Percentiles rank a stretch among this genome's conserved stretches.
phyloP scores from a whole-genome alignment of 1,139 yeast species.

The Yueomyces sp. region DNA sequence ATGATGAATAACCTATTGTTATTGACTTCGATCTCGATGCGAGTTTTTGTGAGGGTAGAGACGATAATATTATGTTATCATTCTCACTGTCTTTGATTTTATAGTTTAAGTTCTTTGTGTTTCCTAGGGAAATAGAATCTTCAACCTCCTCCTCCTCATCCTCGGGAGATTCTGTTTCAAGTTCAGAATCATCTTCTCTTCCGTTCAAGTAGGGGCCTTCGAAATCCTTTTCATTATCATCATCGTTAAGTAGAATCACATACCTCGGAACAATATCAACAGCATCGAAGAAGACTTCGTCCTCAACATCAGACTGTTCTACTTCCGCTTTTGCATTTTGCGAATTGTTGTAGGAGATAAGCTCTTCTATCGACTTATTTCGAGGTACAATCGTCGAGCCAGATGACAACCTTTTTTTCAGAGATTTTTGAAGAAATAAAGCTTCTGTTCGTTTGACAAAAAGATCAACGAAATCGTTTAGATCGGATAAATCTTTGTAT shows the following conservation, averaged over 20 bases:
- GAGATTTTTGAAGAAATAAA: constrained; percentile 7
- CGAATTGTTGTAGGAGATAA: neutral
- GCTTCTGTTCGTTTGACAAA: constrained; percentile 6
- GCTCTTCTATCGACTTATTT: neutral
- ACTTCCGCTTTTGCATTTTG: constrained; percentile 1
- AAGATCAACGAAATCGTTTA: constrained; percentile 13
- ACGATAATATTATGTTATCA: too few relatives aligned
- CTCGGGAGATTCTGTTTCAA: too few relatives aligned
- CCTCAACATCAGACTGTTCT: constrained; percentile 14
- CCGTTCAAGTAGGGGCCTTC: too few relatives aligned
- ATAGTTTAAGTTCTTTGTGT: too few relatives aligned
- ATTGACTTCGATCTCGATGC: too few relatives aligned
- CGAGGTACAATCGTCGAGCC: constrained; percentile 5
- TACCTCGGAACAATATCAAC: constrained; percentile 17
- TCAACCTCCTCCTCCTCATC: too few relatives aligned
- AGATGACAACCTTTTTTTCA: constrained; percentile 9
- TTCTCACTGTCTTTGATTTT: too few relatives aligned
- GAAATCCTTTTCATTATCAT: constrained; percentile 5
- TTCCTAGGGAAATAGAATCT: too few relatives aligned
- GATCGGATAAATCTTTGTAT: constrained; percentile 13
- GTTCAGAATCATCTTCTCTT: too few relatives aligned
- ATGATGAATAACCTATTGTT: too few relatives aligned
- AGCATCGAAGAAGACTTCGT: constrained; percentile 24
- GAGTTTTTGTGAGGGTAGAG: too few relatives aligned
- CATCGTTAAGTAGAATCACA: constrained; percentile 22